Evolutionary conservation across 805 yeast genomes (phyloP), one percentile per base, ranked within the genome.

Genomic region (Wickerhamomyces canadensis): DNA sequence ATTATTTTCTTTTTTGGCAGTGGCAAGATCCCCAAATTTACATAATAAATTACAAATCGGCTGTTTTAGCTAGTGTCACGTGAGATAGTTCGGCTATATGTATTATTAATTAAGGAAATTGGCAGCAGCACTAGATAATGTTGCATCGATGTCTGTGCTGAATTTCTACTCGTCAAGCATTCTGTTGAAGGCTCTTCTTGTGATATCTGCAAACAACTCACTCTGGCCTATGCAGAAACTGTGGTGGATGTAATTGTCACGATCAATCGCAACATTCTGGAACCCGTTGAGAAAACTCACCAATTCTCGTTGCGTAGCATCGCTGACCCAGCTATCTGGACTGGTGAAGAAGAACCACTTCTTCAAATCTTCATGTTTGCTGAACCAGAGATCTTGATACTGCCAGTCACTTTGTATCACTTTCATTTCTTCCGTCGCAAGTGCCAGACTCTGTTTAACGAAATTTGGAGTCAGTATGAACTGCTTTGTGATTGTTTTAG

Each of bases 321-420:
- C 65, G 38, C 65, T 64, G 3, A 82, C 79, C 89, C 89, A 82
- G 50, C 77, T 76, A 52, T 82, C 91, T 21, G 61, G 51, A n/a
- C 55, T 57, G 6, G 82, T 80, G 45, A 77, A 78, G 38, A 72
- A 71, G 4, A 66, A 53, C 84, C 84, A 79, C n/a, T 74, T 58
- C 18, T 31, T 6, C 2, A 41, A 34, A 18, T 26, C 28, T 10
- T 37, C 24, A 27, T 41, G 32, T 7, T 13, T 27, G 9, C 57
- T 43, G 21, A 72, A 68, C 38, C 70, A 67, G 51, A 70, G 60
- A 33, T 68, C 69, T 59, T 83, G 80, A 41, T 75, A 64, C 8
- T 55, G 65, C 47, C 67, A 67, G 31, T 74, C 75, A n/a, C 65
- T 58, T 28, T 63, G 62, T 21, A 82, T 79, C 5, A 47, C 55